phyloP scores from a whole-genome alignment of 345 rosid genomes.

The Corymbia maculata region DNA sequence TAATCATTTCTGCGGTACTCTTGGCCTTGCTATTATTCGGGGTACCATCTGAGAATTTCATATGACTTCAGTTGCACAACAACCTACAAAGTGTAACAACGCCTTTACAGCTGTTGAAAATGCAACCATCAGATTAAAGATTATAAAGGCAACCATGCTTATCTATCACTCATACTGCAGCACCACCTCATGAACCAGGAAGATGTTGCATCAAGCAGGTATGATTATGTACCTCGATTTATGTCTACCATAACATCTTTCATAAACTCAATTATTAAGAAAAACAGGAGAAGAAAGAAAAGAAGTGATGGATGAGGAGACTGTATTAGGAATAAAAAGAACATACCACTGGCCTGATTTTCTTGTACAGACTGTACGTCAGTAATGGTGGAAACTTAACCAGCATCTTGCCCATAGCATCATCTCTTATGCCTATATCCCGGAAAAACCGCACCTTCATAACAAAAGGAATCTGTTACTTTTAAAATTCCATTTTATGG shows the following conservation, averaged over 20 bases:
- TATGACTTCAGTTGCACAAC: neutral
- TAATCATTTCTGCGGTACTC: neutral
- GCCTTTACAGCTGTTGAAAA: neutral
- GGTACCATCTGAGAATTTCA: neutral
- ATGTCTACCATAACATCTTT: neutral
- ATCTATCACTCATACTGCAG: neutral
- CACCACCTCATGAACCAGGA: neutral
- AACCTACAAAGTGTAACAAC: neutral
- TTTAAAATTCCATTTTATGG: neutral
- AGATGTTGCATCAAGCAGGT: neutral
- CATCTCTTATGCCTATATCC: conserved; percentile 77
- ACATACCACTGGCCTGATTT: conserved; percentile 90
- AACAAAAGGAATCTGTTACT: neutral
- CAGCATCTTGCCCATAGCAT: conserved; percentile 82
- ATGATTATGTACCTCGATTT: neutral
- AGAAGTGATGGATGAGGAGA: neutral
- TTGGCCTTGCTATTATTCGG: neutral
- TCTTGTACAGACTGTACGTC: conserved; percentile 74
- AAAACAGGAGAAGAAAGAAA: neutral
- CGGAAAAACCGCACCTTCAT: conserved; percentile 67
- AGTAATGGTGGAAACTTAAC: conserved; percentile 79
- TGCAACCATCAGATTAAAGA: neutral
- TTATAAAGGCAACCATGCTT: neutral
- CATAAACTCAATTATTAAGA: neutral
- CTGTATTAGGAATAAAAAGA: neutral